phyloP scores from a whole-genome alignment of 2,329 filamentous ascomycete species.

The Apiospora sp. region DNA sequence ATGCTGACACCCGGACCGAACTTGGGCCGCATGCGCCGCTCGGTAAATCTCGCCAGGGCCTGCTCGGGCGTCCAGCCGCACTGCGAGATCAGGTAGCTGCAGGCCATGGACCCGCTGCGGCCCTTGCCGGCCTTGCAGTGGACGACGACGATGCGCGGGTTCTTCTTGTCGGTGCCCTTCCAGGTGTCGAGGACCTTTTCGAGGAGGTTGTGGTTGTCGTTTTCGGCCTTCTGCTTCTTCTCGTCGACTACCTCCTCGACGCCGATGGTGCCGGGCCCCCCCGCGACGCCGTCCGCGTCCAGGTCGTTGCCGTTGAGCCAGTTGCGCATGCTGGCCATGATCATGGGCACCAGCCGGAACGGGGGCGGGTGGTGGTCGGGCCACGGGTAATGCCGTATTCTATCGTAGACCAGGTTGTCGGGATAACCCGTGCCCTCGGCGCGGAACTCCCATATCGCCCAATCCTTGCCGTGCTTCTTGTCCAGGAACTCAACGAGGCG shows the following conservation, averaged over 20 bases:
- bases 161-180: constrained; percentile 42
- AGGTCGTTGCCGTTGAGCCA: constrained; percentile 72
- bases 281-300: constrained; percentile 39
- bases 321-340: constrained; percentile 91
- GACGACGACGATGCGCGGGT: constrained; percentile 79
- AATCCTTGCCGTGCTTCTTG: constrained; percentile 80
- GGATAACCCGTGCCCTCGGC: constrained; percentile 97
- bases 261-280: background rate
- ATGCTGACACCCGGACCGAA: constrained; percentile 94
- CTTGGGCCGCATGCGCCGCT: constrained; percentile 84
- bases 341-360: constrained; percentile 85
- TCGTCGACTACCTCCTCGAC: constrained; percentile 26
- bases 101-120: constrained; percentile 85
- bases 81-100: constrained; percentile 89
- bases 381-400: constrained; percentile 92
- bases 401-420: constrained; percentile 84
- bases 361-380: constrained; percentile 97
- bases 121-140: constrained; percentile 99
- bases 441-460: constrained; percentile 98
- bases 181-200: constrained; percentile 40
- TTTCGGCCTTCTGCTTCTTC: constrained; percentile 29
- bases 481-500: constrained; percentile 89
- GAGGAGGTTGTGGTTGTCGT: constrained; percentile 27
- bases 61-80: constrained; percentile 67
- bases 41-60: constrained; percentile 70